Conservation (phyloP, 306 rosid genomes). For the Ormosia emarginata region DNA sequence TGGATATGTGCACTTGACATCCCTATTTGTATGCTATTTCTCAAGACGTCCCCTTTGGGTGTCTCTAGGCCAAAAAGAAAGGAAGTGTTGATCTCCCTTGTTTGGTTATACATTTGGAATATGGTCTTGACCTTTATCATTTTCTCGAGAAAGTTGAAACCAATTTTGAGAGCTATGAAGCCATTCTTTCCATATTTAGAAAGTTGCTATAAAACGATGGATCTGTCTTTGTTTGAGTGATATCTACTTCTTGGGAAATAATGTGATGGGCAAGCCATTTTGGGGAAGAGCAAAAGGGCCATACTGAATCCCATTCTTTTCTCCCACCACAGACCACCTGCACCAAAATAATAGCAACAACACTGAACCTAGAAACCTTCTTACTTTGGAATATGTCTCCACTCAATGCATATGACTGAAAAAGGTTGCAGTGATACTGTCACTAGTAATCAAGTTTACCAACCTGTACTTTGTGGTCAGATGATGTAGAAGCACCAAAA, state of each 20-base stretch:
- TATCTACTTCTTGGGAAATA: constrained; percentile 43
- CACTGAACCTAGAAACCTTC: neutral
- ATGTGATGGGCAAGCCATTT: constrained; percentile 79
- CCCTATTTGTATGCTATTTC: constrained; percentile 14
- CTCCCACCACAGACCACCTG: constrained; percentile 74
- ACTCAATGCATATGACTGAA: neutral
- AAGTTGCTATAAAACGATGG: constrained; percentile 1
- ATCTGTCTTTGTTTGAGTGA: neutral
- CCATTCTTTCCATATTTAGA: constrained; percentile 32
- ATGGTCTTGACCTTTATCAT: neutral
- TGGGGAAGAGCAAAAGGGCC: constrained; percentile 98
- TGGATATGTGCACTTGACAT: constrained; percentile 46
- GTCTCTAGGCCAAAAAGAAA: constrained; percentile 32
- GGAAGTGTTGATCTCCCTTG: constrained; percentile 22
- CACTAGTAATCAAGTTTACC: constrained; percentile 19
- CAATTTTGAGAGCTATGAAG: constrained; percentile 10
- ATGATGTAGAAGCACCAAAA: constrained; percentile 82
- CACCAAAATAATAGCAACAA: constrained; percentile 20
- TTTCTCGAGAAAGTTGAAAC: neutral
- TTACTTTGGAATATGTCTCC: constrained; percentile 26
- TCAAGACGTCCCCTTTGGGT: constrained; percentile 30
- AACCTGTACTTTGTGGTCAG: constrained; percentile 92
- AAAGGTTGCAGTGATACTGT: neutral
- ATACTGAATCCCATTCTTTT: constrained; percentile 84
- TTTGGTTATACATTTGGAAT: constrained; percentile 6